Evolutionary conservation across 768 basidiomycete species (phyloP), one percentile per base, ranked within the genome.

Genomic region (Auricularia sp.): DNA sequence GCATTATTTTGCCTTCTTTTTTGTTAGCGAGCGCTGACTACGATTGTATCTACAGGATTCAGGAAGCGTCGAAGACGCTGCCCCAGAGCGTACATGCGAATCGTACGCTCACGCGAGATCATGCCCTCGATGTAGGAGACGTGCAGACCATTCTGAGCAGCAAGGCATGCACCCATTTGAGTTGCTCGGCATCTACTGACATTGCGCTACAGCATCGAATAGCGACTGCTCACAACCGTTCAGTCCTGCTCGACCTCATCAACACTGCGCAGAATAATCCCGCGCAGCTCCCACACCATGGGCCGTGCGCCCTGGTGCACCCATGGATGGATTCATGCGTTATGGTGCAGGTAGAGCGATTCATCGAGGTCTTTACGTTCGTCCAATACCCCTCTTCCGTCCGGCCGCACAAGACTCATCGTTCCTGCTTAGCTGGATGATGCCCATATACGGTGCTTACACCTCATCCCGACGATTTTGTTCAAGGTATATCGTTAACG

Each of bases 391-490:
- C 88, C 47, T 29, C 36, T 24, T 64, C 16, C 8, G 21, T 56
- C 42, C 10, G 29, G 37, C 44, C 42, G 54, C 24, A 33, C 47
- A 42, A 21, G 44, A 47, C 62, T 37, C 56, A 8, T 21, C 10
- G 4, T 29, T 42, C 21, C 6, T 14, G 13, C 24, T 71, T 70
- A 70, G 74, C n/a, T 77, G 71, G 70, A 77, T 77, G 68, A 34
- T 68, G 74, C 80, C 61, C 14, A 78, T 80, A 18, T 98, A 98
- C 70, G 88, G 91, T 24, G 94, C 92, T 76, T 98, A 37, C 96
- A 98, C 73, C 82, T 97, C 66, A 83, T 97, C 35, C 95, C 96
- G 1, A 81, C 88, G 59, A 77, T 98, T 11, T 77, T 97, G 3
- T 92, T 98, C 75, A 90, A 92, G 56, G 56, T 24, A 34, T 4